Percentiles rank a stretch among this genome's conserved stretches.
These are phyloP conservation scores for Mycena filopes DNA, from an alignment of 768 basidiomycete species.

Conservation along the genomic window DNA sequence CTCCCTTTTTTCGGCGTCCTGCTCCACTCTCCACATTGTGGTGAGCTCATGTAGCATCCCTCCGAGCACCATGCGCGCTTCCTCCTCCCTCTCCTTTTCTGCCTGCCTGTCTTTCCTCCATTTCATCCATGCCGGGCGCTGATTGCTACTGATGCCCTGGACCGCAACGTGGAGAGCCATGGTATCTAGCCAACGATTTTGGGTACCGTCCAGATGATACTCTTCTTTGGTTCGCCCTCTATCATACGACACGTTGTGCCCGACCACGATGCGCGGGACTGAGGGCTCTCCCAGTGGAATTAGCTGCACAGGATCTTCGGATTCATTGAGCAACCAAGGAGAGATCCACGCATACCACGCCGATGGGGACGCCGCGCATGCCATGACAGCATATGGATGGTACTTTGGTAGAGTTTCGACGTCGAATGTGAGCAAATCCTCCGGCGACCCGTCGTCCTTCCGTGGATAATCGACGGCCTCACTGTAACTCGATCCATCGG, in stretches of 20 bases:
- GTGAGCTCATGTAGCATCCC: slow-evolving; percentile 54
- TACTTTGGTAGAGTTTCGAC: slow-evolving; percentile 92
- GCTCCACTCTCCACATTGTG: slow-evolving; percentile 60
- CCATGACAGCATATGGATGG: slow-evolving; percentile 87
- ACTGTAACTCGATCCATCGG: slow-evolving; percentile 82
- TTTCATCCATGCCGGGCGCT: slow-evolving; percentile 93
- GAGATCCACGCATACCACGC: slow-evolving; percentile 98
- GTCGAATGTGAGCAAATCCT: slow-evolving; percentile 88
- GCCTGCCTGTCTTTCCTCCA: slow-evolving; percentile 77
- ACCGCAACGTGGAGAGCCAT: slow-evolving; percentile 95
- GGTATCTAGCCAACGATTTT: slow-evolving; percentile 90
- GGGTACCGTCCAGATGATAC: slow-evolving; percentile 73
- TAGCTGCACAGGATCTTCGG: slow-evolving; percentile 68
- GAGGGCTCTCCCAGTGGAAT: slow-evolving; percentile 74
- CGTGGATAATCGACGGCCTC: slow-evolving; percentile 75
- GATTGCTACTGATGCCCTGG: slow-evolving; percentile 93
- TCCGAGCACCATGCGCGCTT: slow-evolving; percentile 70
- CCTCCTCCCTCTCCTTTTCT: slow-evolving; percentile 64
- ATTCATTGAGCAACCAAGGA: slow-evolving; percentile 85
- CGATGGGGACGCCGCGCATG: slow-evolving; percentile 82
- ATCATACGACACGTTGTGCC: slow-evolving; percentile 97
- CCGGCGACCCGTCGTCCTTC: slow-evolving; percentile 68
- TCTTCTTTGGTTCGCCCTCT: slow-evolving; percentile 86
- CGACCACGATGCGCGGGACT: slow-evolving; percentile 76
- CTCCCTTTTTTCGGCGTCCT: slow-evolving; percentile 55